A percentile compares a stretch with the other conserved stretches of the same genome.
Conservation (phyloP, 805 yeast species). For the Metschnikowia koreensis region DNA sequence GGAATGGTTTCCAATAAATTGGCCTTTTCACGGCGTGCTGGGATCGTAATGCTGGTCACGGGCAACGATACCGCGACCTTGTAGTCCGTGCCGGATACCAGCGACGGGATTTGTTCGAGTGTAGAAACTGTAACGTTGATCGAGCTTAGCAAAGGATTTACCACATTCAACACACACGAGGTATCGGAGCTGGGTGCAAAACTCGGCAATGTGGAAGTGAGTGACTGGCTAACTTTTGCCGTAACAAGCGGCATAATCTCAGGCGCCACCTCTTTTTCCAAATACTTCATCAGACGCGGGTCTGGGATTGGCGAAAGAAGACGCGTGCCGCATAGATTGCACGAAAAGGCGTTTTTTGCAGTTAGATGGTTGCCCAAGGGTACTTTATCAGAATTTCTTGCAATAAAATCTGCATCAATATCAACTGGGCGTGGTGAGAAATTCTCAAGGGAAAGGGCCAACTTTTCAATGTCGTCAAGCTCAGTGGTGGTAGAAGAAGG, state of each 20-base stretch:
- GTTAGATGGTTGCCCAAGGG: slow-evolving; percentile 29
- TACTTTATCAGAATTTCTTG: neutral
- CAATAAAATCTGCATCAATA: slow-evolving; percentile 9
- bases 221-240: slow-evolving; percentile 1
- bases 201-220: too few relatives aligned
- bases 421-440: slow-evolving; percentile 7
- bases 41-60: slow-evolving; percentile 21
- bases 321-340: slow-evolving; percentile 29
- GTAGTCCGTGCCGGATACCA: slow-evolving; percentile 9
- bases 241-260: slow-evolving; percentile 33
- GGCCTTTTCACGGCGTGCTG: slow-evolving; percentile 19
- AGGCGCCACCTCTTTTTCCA: slow-evolving; percentile 31
- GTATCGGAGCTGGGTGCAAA: slow-evolving; percentile 12
- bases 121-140: slow-evolving; percentile 25
- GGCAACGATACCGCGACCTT: slow-evolving; percentile 23
- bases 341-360: slow-evolving; percentile 25
- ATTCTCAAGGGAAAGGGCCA: slow-evolving; percentile 4
- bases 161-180: slow-evolving; percentile 27
- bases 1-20: slow-evolving; percentile 34
- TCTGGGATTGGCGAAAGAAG: slow-evolving; percentile 28
- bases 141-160: slow-evolving; percentile 30
- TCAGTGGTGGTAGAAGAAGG: neutral
- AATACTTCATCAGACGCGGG: slow-evolving; percentile 28
- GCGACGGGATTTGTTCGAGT: slow-evolving; percentile 20
- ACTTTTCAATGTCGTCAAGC: slow-evolving; percentile 9